Conservation (phyloP, 106 monocot genomes). For the Acanthochlamys bracteata region DNA sequence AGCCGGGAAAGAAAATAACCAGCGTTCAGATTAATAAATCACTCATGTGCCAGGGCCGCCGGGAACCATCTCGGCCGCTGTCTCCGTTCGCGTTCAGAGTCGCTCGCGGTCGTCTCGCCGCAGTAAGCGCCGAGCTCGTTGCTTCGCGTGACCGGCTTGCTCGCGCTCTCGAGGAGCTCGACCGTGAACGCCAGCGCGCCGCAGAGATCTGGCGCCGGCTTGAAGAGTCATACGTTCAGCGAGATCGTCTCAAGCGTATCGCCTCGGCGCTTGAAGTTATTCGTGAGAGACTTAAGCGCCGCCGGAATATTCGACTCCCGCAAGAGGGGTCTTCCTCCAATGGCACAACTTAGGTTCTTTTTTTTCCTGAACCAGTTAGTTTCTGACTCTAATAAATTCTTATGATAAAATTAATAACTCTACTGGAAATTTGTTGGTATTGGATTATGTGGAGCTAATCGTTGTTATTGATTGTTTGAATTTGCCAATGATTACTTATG, state of each 20-base stretch:
- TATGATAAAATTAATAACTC: too few species aligned
- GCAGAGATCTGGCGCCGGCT: neutral
- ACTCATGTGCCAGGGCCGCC: slow-evolving; percentile 2
- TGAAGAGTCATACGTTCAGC: neutral
- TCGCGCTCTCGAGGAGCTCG: neutral
- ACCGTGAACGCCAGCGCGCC: neutral
- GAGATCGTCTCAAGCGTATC: neutral
- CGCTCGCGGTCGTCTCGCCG: neutral
- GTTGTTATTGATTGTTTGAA: too few species aligned
- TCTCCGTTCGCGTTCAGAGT: neutral
- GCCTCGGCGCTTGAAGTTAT: neutral
- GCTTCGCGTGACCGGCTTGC: neutral
- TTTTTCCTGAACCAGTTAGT: too few species aligned
- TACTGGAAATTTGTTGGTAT: too few species aligned
- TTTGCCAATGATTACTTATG: too few species aligned
- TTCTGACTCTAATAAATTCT: too few species aligned
- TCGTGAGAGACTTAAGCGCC: neutral
- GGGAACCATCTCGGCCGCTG: too few species aligned
- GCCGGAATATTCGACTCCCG: neutral
- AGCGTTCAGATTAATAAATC: too few species aligned
- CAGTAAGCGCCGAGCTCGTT: neutral
- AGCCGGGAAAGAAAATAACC: too few species aligned
- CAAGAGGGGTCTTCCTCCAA: too few species aligned
- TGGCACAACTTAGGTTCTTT: too few species aligned
- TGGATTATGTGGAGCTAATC: too few species aligned